Evolutionary conservation across 202 grass and related monocot genomes (phyloP).

Genomic region (Hordeum pubiflorum): DNA sequence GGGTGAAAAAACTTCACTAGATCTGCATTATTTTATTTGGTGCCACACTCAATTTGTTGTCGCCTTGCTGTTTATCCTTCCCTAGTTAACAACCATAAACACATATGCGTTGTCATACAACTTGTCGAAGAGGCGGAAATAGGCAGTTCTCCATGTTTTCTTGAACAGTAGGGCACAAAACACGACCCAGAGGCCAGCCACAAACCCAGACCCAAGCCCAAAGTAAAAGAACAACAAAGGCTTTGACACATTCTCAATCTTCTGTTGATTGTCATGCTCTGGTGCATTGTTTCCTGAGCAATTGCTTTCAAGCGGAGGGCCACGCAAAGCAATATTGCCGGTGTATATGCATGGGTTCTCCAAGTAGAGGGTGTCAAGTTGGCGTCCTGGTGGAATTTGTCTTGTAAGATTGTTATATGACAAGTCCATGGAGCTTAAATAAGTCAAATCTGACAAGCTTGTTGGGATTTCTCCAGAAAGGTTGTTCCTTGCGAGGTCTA

Average conservation of each 20-base stretch:
- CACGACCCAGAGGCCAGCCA: too few relatives aligned
- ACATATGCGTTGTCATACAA: too few relatives aligned
- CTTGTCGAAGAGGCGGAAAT: too few relatives aligned
- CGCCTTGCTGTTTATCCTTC: too few relatives aligned
- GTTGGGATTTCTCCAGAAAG: conserved; percentile 26
- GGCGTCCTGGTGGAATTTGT: conserved; percentile 22
- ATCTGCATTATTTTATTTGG: too few relatives aligned
- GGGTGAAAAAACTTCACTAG: too few relatives aligned
- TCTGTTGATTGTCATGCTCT: neutral
- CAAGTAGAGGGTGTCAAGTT: conserved; percentile 12
- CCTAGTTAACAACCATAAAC: too few relatives aligned
- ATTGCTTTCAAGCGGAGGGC: neutral
- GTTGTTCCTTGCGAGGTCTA: conserved; percentile 28
- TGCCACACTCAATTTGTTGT: too few relatives aligned
- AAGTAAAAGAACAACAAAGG: neutral
- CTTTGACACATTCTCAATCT: too few relatives aligned
- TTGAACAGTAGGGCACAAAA: too few relatives aligned
- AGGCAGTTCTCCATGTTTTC: too few relatives aligned
- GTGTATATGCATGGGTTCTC: neutral
- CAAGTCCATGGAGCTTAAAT: conserved; percentile 12
- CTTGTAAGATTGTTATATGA: conserved; percentile 30
- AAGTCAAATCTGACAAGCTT: conserved; percentile 24
- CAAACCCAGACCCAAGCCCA: neutral
- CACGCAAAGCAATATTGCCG: conserved; percentile 12
- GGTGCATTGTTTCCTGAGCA: neutral